Evolutionary conservation across 306 rosid species (phyloP).

Genomic region (Casuarina glauca): DNA sequence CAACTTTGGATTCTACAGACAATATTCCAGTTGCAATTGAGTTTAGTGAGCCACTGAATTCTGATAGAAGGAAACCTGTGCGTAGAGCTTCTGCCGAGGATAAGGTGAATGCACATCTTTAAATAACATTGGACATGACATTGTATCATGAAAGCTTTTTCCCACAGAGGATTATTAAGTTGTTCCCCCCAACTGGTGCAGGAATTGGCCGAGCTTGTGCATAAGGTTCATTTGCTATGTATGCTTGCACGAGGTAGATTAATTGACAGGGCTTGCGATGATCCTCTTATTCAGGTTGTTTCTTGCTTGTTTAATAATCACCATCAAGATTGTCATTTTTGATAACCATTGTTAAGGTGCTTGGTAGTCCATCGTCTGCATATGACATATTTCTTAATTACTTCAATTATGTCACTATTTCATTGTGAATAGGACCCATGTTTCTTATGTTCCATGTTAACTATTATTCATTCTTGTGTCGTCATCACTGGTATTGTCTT

Average conservation of each 20-base stretch:
- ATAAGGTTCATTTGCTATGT: slow-evolving; percentile 90
- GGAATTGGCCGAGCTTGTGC: slow-evolving; percentile 86
- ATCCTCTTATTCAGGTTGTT: slow-evolving; percentile 80
- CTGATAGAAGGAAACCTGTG: slow-evolving; percentile 48
- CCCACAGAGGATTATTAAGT: slow-evolving; percentile 17
- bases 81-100: slow-evolving; percentile 77
- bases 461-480: not conserved
- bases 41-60: slow-evolving; percentile 54
- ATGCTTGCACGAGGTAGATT: slow-evolving; percentile 91
- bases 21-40: slow-evolving; percentile 64
- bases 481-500: not conserved
- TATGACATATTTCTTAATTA: not conserved
- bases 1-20: slow-evolving; percentile 24
- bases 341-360: slow-evolving; percentile 1
- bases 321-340: slow-evolving; percentile 8
- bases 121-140: slow-evolving; percentile 16
- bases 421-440: not conserved
- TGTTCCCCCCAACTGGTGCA: slow-evolving; percentile 23
- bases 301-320: slow-evolving; percentile 11
- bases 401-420: not conserved
- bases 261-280: slow-evolving; percentile 78
- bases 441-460: not conserved
- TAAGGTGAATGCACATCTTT: slow-evolving; percentile 53
- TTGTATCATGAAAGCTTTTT: slow-evolving; percentile 30
- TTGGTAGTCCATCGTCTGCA: not conserved